Percentiles rank a stretch among this genome's conserved stretches.
Conservation (phyloP, 2,329 filamentous ascomycete genomes). For the Colletotrichum sidae region DNA sequence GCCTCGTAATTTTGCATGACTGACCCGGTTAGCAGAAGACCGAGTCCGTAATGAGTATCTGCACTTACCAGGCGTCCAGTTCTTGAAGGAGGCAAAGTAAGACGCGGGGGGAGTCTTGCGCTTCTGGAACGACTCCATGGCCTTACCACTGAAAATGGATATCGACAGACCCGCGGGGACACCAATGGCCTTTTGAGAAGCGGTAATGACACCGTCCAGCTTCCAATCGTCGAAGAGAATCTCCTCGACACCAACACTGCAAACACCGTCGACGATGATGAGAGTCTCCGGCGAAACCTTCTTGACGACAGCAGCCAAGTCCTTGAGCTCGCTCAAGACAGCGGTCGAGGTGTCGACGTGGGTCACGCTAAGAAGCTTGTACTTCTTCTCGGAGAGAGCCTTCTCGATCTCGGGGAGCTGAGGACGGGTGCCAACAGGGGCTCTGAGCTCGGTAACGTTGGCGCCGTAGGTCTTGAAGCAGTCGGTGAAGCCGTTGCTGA, state of each 20-base stretch:
- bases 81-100: constrained; percentile 97
- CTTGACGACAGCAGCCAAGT: constrained; percentile 84
- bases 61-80: constrained; percentile 87
- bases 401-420: constrained; percentile 89
- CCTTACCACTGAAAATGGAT: constrained; percentile 90
- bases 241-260: constrained; percentile 95
- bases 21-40: constrained; percentile 45
- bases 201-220: constrained; percentile 91
- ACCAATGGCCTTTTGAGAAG: constrained; percentile 96
- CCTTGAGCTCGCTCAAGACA: constrained; percentile 90
- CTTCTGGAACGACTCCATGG: constrained; percentile 82
- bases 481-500: constrained; percentile 93
- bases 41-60: not conserved
- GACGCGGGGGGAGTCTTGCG: constrained; percentile 85
- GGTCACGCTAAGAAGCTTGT: constrained; percentile 94
- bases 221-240: constrained; percentile 96
- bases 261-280: constrained; percentile 94
- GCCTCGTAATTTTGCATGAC: constrained; percentile 99
- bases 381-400: constrained; percentile 88
- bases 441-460: constrained; percentile 89
- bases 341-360: constrained; percentile 98
- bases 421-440: constrained; percentile 87
- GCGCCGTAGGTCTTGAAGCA: constrained; percentile 93
- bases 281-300: constrained; percentile 91
- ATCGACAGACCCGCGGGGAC: constrained; percentile 95